Percentiles rank a stretch among this genome's conserved stretches.
phyloP scores from a whole-genome alignment of 2,329 filamentous ascomycete genomes.

The Eutypella sp. region DNA sequence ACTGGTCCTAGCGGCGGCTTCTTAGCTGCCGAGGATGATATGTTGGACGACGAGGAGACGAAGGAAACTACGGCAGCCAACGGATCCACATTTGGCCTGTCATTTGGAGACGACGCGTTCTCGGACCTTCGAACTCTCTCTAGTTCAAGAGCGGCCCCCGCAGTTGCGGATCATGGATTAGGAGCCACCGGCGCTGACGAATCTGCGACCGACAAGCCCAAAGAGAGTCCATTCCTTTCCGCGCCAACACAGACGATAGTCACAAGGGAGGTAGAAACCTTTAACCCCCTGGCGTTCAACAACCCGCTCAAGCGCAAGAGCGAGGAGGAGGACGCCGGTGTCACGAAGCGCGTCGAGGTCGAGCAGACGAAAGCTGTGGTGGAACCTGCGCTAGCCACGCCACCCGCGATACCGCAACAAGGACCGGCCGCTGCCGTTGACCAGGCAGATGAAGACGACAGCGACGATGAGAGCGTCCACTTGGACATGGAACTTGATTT shows the following conservation, averaged over 20 bases:
- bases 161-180: slow-evolving; percentile 4
- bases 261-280: slow-evolving; percentile 10
- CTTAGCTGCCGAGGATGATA: slow-evolving; percentile 33
- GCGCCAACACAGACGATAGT: slow-evolving; percentile 17
- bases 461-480: slow-evolving; percentile 50
- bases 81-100: slow-evolving; percentile 19
- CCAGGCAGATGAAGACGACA: slow-evolving; percentile 39
- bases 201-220: slow-evolving; percentile 6
- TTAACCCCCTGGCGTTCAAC: slow-evolving; percentile 6
- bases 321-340: slow-evolving; percentile 28
- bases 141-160: slow-evolving; percentile 4
- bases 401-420: slow-evolving; percentile 6
- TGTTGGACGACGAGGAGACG: slow-evolving; percentile 25
- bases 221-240: slow-evolving; percentile 20
- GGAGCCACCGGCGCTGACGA: slow-evolving; percentile 7
- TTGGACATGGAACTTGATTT: slow-evolving; percentile 55
- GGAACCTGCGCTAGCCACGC: slow-evolving; percentile 5
- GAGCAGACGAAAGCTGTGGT: slow-evolving; percentile 18
- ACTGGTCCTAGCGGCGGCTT: slow-evolving; percentile 22
- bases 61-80: slow-evolving; percentile 15
- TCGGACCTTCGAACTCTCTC: neutral
- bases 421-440: neutral
- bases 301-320: slow-evolving; percentile 39
- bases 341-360: slow-evolving; percentile 35
- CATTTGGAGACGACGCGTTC: slow-evolving; percentile 11